A percentile compares a stretch with the other conserved stretches of the same genome.
Evolutionary conservation across 129 eudicot genomes (phyloP).

Genomic region (Gnaphalium uliginosum): DNA sequence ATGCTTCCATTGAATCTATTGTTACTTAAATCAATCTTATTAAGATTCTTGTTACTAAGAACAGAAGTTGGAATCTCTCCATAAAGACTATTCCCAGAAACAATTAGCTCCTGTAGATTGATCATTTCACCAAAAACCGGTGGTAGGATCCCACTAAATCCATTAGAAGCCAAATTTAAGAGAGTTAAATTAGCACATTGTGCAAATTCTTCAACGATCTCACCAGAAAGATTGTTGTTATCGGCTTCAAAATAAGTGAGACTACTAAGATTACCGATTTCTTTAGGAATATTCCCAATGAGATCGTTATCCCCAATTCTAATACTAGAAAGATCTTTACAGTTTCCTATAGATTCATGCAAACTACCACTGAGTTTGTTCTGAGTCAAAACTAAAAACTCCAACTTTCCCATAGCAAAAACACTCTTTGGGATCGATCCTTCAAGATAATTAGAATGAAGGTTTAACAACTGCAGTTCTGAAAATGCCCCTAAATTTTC

Average conservation of each 20-base stretch:
- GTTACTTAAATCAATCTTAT: conserved; percentile 88
- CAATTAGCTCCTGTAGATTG: conserved; percentile 83
- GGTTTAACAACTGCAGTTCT: conserved; percentile 72
- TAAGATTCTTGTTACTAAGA: conserved; percentile 73
- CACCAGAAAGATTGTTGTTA: conserved; percentile 89
- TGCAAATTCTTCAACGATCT: conserved; percentile 69
- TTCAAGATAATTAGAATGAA: conserved; percentile 84
- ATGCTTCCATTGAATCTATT: conserved; percentile 84
- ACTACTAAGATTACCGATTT: conserved; percentile 73
- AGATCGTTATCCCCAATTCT: conserved; percentile 81
- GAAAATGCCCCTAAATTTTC: conserved; percentile 60
- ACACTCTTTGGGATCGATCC: conserved; percentile 73
- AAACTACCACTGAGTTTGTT: conserved; percentile 64
- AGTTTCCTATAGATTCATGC: conserved; percentile 70
- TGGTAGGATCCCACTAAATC: conserved; percentile 78
- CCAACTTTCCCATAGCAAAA: conserved; percentile 67
- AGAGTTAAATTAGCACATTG: conserved; percentile 80
- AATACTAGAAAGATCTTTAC: conserved; percentile 77
- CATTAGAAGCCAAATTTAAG: conserved; percentile 86
- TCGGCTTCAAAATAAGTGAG: conserved; percentile 95
- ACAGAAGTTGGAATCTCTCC: conserved; percentile 83
- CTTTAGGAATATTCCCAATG: conserved; percentile 70
- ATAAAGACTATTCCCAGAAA: conserved; percentile 71
- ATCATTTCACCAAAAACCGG: conserved; percentile 62
- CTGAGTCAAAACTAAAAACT: conserved; percentile 77